Evolutionary conservation across 2,329 filamentous ascomycete genomes (phyloP).

Genomic region (Hortaea sp.): DNA sequence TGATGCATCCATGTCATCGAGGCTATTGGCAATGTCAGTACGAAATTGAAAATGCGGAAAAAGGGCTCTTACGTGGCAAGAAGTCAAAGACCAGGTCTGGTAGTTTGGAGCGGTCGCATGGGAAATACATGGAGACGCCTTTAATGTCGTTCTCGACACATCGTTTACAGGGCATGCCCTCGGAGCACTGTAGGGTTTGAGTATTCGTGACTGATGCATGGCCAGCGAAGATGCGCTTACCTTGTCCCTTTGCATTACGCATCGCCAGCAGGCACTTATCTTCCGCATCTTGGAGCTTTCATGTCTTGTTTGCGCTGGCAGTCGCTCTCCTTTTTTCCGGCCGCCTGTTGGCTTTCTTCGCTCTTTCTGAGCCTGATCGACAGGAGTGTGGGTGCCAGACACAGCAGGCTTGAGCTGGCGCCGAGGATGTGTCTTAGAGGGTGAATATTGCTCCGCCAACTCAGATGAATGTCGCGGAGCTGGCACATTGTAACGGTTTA

Average conservation of each 20-base stretch:
- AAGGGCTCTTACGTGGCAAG: constrained; percentile 25
- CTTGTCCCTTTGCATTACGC: constrained; percentile 38
- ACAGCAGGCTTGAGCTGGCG: no score
- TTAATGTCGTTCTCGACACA: constrained; percentile 26
- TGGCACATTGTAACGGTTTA: no score
- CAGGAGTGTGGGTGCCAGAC: no score
- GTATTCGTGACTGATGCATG: neutral
- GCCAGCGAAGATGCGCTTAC: constrained; percentile 14
- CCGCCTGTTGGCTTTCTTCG: constrained; percentile 7
- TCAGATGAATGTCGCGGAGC: no score
- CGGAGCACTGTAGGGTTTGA: constrained; percentile 10
- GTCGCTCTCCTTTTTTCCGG: constrained; percentile 28
- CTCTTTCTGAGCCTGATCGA: no score
- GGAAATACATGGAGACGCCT: constrained; percentile 30
- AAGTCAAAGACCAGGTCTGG: constrained; percentile 35
- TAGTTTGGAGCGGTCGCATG: constrained; percentile 37
- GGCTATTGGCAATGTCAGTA: constrained; percentile 6
- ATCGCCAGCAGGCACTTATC: constrained; percentile 39
- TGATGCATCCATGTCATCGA: constrained; percentile 33
- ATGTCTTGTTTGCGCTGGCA: constrained; percentile 28
- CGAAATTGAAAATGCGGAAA: neutral
- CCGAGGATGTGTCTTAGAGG: no score
- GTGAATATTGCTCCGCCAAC: no score
- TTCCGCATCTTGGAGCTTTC: constrained; percentile 37
- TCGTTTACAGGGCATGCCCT: constrained; percentile 18